A percentile compares a stretch with the other conserved stretches of the same genome.
Conservation (phyloP, 441 rosid species). For the Gossypium gossypioides region DNA sequence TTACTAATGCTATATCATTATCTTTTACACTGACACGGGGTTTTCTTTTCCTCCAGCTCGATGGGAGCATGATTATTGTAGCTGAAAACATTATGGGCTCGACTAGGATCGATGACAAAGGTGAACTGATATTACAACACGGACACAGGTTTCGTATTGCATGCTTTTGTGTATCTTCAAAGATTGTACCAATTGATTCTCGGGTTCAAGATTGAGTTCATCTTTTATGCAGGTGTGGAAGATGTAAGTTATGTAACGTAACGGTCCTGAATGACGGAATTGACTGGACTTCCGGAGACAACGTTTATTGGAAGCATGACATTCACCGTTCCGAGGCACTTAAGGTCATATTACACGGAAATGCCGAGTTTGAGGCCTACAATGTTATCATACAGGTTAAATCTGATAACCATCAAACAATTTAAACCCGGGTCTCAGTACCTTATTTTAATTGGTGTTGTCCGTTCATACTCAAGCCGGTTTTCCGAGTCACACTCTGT, state of each 20-base stretch:
- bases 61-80: constrained; percentile 68
- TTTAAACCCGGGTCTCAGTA: not conserved
- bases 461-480: not conserved
- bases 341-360: constrained; percentile 70
- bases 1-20: not conserved
- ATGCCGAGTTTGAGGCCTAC: constrained; percentile 83
- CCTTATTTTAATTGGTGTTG: not conserved
- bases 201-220: not conserved
- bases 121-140: constrained; percentile 56
- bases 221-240: constrained; percentile 56
- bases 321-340: constrained; percentile 55
- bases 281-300: constrained; percentile 60
- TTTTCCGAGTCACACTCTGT: not conserved
- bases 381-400: constrained; percentile 62
- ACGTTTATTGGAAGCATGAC: constrained; percentile 79
- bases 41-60: constrained; percentile 40
- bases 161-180: not conserved
- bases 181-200: not conserved
- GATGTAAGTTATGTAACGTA: constrained; percentile 68
- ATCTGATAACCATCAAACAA: not conserved
- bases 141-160: constrained; percentile 49
- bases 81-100: constrained; percentile 77
- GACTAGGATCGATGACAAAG: constrained; percentile 30
- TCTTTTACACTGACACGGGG: constrained; percentile 17
- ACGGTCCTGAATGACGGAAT: constrained; percentile 66